Conservation (phyloP, 2,329 filamentous ascomycete species). For the Fusarium temperatum region DNA sequence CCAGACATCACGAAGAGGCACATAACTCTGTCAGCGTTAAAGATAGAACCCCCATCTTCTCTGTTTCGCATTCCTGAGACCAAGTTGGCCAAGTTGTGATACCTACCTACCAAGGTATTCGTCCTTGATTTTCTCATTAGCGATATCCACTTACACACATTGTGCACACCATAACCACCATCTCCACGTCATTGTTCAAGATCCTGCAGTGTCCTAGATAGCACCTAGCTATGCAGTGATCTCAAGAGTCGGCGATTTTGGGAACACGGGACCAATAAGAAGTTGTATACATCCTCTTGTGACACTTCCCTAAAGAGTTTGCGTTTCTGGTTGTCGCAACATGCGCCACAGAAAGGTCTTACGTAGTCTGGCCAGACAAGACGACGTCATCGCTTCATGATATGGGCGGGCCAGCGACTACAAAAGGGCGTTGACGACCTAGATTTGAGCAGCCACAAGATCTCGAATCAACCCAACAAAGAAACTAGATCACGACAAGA, state of each 20-base stretch:
- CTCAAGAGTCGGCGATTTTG: constrained; percentile 4
- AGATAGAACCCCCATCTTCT: neutral
- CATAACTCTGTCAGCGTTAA: neutral
- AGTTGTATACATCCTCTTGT: constrained; percentile 21
- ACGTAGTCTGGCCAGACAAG: constrained; percentile 28
- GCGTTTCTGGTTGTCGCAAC: constrained; percentile 24
- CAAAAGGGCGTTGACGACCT: constrained; percentile 35
- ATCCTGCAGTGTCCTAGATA: constrained; percentile 20
- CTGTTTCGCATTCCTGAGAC: neutral
- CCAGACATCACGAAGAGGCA: neutral
- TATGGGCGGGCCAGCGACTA: constrained; percentile 22
- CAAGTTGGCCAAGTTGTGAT: neutral
- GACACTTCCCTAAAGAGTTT: constrained; percentile 26
- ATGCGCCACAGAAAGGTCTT: constrained; percentile 33
- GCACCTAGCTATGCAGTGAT: constrained; percentile 6
- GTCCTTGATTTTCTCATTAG: constrained; percentile 23
- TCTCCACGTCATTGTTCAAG: constrained; percentile 26
- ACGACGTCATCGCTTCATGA: constrained; percentile 42
- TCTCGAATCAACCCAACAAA: constrained; percentile 8
- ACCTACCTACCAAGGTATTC: neutral
- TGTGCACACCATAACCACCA: constrained; percentile 20
- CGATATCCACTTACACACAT: constrained; percentile 15
- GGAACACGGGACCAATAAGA: constrained; percentile 13
- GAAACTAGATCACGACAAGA: neutral
- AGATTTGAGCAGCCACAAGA: neutral